Conservation (phyloP, 2,329 filamentous ascomycete genomes). For the Nemania sp. region DNA sequence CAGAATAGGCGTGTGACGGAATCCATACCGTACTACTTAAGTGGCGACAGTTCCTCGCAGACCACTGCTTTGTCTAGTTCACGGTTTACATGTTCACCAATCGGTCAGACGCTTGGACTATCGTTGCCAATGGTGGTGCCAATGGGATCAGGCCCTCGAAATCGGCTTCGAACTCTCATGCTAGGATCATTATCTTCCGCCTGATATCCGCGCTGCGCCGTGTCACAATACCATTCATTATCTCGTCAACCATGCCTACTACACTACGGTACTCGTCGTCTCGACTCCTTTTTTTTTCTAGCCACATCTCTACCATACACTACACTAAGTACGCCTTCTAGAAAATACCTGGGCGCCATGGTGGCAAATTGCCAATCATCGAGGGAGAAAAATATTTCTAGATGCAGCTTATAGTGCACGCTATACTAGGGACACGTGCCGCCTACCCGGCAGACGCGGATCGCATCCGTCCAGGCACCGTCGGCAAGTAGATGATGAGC, state of each 20-base stretch:
- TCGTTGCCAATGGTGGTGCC: background rate
- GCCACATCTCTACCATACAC: background rate
- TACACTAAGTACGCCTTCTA: background rate
- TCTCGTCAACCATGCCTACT: too few species aligned
- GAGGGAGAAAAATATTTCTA: background rate
- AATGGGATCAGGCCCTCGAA: background rate
- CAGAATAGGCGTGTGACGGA: background rate
- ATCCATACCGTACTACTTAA: conserved; percentile 4
- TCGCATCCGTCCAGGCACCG: conserved; percentile 33
- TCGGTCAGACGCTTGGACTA: background rate
- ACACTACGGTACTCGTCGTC: too few species aligned
- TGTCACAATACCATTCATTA: background rate
- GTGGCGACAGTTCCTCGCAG: conserved; percentile 29
- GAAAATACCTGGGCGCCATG: background rate
- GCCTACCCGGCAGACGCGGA: conserved; percentile 30
- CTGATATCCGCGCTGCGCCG: background rate
- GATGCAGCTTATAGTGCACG: conserved; percentile 19
- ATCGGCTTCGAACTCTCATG: background rate
- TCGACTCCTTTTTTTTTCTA: background rate
- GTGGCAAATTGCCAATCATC: conserved; percentile 23
- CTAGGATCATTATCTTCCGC: background rate
- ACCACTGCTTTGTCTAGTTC: conserved; percentile 17
- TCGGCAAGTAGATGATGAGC: conserved; percentile 6
- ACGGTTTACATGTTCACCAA: background rate
- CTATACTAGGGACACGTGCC: conserved; percentile 26